phyloP scores from a whole-genome alignment of 495 filamentous ascomycete genomes.

The Lasiosphaeria miniovina region DNA sequence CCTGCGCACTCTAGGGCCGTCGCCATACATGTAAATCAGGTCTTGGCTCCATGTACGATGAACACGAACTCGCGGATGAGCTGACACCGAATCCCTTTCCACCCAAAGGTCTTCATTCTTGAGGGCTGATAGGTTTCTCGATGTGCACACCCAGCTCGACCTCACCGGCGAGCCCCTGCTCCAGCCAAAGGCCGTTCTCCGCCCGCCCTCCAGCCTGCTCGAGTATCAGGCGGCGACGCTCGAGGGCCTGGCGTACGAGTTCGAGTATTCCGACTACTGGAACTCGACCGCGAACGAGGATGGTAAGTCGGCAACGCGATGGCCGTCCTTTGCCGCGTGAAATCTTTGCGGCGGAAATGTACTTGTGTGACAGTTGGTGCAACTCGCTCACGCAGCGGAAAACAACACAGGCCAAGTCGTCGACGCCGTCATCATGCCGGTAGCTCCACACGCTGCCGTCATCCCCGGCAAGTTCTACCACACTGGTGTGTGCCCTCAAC shows the following conservation, averaged over 20 bases:
- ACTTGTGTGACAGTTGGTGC: too few species aligned
- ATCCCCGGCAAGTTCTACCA: slow-evolving; percentile 31
- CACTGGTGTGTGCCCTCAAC: slow-evolving; percentile 7
- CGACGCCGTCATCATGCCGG: slow-evolving; percentile 54
- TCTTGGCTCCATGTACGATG: too few species aligned
- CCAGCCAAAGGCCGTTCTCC: slow-evolving; percentile 1
- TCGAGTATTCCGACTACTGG: slow-evolving; percentile 38
- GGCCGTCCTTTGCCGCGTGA: too few species aligned
- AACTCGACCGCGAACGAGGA: slow-evolving; percentile 30
- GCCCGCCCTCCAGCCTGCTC: slow-evolving; percentile 38
- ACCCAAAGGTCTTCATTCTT: slow-evolving; percentile 29
- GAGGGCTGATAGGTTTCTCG: slow-evolving; percentile 37
- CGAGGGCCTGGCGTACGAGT: slow-evolving; percentile 27
- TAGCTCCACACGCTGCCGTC: slow-evolving; percentile 55
- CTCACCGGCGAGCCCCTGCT: slow-evolving; percentile 47
- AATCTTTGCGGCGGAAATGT: too few species aligned
- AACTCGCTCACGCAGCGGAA: too few species aligned
- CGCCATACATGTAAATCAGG: slow-evolving; percentile 28
- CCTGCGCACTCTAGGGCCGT: slow-evolving; percentile 37
- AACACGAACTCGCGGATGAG: too few species aligned
- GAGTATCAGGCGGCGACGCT: slow-evolving; percentile 30
- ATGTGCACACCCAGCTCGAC: slow-evolving; percentile 36
- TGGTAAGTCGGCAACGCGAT: slow-evolving; percentile 5
- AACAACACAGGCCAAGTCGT: slow-evolving; percentile 26
- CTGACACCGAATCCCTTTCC: background rate